Evolutionary conservation across 768 basidiomycete species (phyloP).

Genomic region (Amanita molliuscula): DNA sequence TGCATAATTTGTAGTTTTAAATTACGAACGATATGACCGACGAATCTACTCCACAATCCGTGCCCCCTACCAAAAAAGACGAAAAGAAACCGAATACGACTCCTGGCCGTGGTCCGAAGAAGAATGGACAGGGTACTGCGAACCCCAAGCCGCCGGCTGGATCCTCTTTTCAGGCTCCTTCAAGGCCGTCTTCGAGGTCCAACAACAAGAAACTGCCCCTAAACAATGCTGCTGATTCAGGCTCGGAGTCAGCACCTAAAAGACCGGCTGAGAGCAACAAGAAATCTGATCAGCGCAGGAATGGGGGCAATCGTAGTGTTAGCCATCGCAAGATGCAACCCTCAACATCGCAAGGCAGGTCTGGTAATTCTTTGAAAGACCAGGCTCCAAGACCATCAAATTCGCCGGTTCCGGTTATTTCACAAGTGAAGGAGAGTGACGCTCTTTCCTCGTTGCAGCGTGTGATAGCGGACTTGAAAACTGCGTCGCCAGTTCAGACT

Average conservation of each 20-base stretch:
- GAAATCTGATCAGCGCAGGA: constrained; percentile 49
- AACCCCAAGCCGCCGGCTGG: constrained; percentile 36
- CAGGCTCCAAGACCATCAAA: constrained; percentile 34
- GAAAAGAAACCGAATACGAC: constrained; percentile 55
- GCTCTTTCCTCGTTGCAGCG: constrained; percentile 84
- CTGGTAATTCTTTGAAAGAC: constrained; percentile 31
- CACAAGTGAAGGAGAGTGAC: constrained; percentile 59
- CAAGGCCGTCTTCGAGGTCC: constrained; percentile 53
- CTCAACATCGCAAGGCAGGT: constrained; percentile 48
- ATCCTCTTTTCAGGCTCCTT: constrained; percentile 29
- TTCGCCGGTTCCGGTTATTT: constrained; percentile 35
- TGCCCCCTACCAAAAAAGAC: constrained; percentile 54
- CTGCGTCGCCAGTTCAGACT: constrained; percentile 55
- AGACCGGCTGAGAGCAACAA: constrained; percentile 47
- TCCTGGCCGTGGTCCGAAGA: constrained; percentile 47
- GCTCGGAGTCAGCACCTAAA: constrained; percentile 58
- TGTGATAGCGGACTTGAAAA: constrained; percentile 90
- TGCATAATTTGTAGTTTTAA: constrained; percentile 31
- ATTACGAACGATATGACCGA: constrained; percentile 87
- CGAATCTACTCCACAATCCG: constrained; percentile 54
- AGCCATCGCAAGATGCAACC: constrained; percentile 47
- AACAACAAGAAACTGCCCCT: constrained; percentile 52
- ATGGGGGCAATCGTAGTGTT: constrained; percentile 32
- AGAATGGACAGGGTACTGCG: constrained; percentile 34
- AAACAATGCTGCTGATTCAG: constrained; percentile 45